A percentile compares a stretch with the other conserved stretches of the same genome.
Evolutionary conservation across 352 stramenopile species (phyloP).

Genomic region (Thalassiosira hispida): DNA sequence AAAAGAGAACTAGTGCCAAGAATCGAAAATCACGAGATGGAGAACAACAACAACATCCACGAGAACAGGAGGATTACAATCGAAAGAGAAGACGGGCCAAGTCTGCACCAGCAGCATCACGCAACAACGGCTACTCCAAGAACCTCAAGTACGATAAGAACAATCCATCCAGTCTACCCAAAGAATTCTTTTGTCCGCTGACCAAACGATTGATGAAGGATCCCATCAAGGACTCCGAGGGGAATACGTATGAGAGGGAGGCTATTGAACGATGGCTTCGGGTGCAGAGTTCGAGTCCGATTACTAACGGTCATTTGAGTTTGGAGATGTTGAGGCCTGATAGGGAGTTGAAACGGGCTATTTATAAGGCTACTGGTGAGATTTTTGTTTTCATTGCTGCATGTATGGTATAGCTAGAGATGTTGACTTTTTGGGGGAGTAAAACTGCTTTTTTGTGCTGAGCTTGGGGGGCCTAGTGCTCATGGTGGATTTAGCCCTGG

Average conservation of each 20-base stretch:
- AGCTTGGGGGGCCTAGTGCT: background rate
- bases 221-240: constrained; percentile 56
- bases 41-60: background rate
- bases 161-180: constrained; percentile 8
- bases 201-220: constrained; percentile 56
- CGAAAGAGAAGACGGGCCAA: constrained; percentile 13
- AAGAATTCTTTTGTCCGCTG: constrained; percentile 54
- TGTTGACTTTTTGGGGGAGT: too few species aligned
- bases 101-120: constrained; percentile 35
- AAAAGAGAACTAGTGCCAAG: background rate
- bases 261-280: constrained; percentile 60
- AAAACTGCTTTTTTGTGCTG: background rate
- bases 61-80: background rate
- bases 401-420: too few species aligned
- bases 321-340: constrained; percentile 45
- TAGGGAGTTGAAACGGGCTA: constrained; percentile 40
- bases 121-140: too few species aligned
- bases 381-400: background rate
- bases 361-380: constrained; percentile 51
- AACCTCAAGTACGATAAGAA: background rate
- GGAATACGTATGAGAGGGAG: constrained; percentile 61
- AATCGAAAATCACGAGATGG: background rate
- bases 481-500: too few species aligned
- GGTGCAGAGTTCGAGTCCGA: constrained; percentile 56
- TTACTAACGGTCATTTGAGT: constrained; percentile 57